Conservation (phyloP, 805 yeast species). For the Ascoidea asiatica region DNA sequence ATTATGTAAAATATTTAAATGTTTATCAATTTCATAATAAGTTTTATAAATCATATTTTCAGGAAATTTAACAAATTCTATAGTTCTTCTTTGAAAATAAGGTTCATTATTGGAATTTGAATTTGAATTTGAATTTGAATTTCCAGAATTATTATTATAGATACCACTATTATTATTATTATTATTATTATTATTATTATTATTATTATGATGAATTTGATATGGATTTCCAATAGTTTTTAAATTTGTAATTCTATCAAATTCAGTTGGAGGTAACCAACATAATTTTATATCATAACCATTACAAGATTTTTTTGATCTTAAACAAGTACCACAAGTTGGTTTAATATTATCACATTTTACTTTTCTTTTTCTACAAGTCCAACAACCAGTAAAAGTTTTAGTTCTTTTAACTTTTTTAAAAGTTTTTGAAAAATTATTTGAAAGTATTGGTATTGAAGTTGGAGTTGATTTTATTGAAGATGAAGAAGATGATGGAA, state of each 20-base stretch:
- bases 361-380: conserved; percentile 70
- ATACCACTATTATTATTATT: not conserved
- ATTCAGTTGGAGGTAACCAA: conserved; percentile 50
- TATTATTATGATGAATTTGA: not conserved
- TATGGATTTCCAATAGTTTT: conserved; percentile 10
- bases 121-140: not conserved
- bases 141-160: conserved; percentile 10
- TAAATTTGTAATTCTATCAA: conserved; percentile 35
- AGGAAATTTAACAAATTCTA: conserved; percentile 65
- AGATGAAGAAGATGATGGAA: no score
- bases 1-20: no score
- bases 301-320: conserved; percentile 55
- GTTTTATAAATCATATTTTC: conserved; percentile 41
- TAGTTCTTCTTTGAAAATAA: conserved; percentile 53
- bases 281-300: conserved; percentile 75
- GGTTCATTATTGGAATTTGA: conserved; percentile 24
- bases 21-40: conserved; percentile 77
- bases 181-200: no score
- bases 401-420: conserved; percentile 31
- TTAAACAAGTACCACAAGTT: conserved; percentile 54
- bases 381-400: conserved; percentile 80
- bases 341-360: conserved; percentile 74
- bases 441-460: not conserved
- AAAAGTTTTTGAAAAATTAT: no score
- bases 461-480: not conserved